Conservation (phyloP, 2,329 filamentous ascomycete genomes). For the Hypoxylon sp. region DNA sequence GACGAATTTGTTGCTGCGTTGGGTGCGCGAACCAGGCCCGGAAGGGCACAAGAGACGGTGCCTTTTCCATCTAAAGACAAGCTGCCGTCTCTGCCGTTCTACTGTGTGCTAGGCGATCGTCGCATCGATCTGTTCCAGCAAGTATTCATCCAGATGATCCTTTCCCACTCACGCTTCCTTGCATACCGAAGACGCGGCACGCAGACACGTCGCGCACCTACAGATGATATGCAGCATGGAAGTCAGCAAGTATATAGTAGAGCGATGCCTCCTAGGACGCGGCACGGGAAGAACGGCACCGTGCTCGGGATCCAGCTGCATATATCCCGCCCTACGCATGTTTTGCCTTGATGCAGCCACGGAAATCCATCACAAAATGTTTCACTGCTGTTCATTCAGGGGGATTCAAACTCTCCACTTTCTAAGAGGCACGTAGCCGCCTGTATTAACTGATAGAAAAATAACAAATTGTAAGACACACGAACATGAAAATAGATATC, state of each 20-base stretch:
- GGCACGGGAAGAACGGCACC: neutral
- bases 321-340: neutral
- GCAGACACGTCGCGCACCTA: constrained; percentile 8
- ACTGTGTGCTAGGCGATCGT: constrained; percentile 19
- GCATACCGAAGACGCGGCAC: constrained; percentile 8
- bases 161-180: constrained; percentile 17
- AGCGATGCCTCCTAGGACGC: constrained; percentile 5
- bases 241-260: too few species aligned
- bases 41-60: too few species aligned
- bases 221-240: too few species aligned
- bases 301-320: neutral
- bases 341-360: neutral
- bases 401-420: neutral
- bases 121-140: constrained; percentile 25
- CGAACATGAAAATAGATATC: neutral
- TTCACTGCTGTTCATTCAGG: neutral
- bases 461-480: neutral
- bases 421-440: too few species aligned
- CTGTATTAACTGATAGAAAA: too few species aligned
- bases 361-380: neutral
- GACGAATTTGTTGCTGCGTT: too few species aligned
- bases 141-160: constrained; percentile 22
- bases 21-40: too few species aligned
- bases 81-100: neutral
- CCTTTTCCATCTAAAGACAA: too few species aligned